Conservation (phyloP, 257 asterid species). For the Solanum virginianum region DNA sequence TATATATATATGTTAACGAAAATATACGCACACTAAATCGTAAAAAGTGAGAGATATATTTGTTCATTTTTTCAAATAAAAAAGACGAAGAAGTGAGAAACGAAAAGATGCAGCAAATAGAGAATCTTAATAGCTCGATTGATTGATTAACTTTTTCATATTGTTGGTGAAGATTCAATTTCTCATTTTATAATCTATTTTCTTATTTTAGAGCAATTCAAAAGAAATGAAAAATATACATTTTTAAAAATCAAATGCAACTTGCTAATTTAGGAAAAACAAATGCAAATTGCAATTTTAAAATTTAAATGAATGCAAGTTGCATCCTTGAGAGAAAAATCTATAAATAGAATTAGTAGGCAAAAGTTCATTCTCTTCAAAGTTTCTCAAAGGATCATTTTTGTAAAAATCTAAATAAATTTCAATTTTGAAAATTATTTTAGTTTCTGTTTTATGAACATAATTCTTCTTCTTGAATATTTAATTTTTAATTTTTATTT, state of each 20-base stretch:
- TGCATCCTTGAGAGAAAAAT: not conserved
- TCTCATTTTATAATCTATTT: too few species aligned
- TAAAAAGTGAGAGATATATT: too few species aligned
- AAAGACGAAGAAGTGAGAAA: not conserved
- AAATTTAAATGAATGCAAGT: not conserved
- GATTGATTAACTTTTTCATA: too few species aligned
- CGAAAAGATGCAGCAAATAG: too few species aligned
- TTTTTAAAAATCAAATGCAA: not conserved
- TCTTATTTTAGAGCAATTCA: not conserved
- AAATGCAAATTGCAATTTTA: not conserved
- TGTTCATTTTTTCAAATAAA: too few species aligned
- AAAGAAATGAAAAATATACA: not conserved
- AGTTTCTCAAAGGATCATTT: not conserved
- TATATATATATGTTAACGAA: too few species aligned
- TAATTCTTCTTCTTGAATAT: not conserved
- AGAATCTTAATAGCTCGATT: not conserved
- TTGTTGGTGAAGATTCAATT: not conserved
- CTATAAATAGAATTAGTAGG: not conserved
- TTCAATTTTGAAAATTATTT: not conserved
- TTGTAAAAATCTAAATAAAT: not conserved
- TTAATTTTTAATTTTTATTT: not conserved
- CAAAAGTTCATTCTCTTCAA: not conserved
- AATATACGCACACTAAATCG: not conserved
- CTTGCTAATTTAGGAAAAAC: not conserved
- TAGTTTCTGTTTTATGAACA: not conserved